Percentiles rank a stretch among this genome's conserved stretches.
Conservation (phyloP, 2,329 filamentous ascomycete genomes). For the Phialophora chinensis region DNA sequence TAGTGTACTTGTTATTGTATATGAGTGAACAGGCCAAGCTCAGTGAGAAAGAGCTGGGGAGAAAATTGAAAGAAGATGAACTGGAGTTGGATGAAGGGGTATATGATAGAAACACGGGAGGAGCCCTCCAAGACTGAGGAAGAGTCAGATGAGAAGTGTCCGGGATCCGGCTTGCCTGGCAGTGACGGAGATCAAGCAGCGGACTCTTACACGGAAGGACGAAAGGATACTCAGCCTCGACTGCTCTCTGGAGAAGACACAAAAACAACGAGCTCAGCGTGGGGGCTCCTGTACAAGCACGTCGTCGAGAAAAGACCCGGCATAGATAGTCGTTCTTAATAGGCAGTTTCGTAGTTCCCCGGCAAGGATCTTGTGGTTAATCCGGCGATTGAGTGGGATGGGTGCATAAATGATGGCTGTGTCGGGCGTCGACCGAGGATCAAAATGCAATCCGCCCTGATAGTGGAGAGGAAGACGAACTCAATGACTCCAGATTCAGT, state of each 20-base stretch:
- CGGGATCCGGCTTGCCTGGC: not conserved
- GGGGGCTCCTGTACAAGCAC: constrained; percentile 1
- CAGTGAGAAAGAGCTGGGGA: not conserved
- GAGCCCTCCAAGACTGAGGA: not conserved
- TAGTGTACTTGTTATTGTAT: not conserved
- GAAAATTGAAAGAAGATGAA: not conserved
- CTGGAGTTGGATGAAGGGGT: not conserved
- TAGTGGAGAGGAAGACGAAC: not conserved
- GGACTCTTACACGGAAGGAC: not conserved
- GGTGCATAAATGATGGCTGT: not conserved
- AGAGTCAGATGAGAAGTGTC: not conserved
- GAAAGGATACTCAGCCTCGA: constrained; percentile 5
- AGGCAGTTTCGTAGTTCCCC: not conserved
- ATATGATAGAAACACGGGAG: not conserved
- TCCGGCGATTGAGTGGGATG: not conserved
- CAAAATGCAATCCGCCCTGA: not conserved
- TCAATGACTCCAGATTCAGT: not conserved
- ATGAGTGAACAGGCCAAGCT: not conserved
- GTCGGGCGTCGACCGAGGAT: constrained; percentile 1
- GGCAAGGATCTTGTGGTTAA: not conserved
- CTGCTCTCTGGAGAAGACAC: not conserved
- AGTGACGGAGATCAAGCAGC: not conserved
- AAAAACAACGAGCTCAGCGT: not conserved
- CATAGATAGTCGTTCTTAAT: not conserved
- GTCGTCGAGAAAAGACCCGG: constrained; percentile 1